phyloP scores from a whole-genome alignment of 2,329 filamentous ascomycete genomes.

The Talaromyces sp. region DNA sequence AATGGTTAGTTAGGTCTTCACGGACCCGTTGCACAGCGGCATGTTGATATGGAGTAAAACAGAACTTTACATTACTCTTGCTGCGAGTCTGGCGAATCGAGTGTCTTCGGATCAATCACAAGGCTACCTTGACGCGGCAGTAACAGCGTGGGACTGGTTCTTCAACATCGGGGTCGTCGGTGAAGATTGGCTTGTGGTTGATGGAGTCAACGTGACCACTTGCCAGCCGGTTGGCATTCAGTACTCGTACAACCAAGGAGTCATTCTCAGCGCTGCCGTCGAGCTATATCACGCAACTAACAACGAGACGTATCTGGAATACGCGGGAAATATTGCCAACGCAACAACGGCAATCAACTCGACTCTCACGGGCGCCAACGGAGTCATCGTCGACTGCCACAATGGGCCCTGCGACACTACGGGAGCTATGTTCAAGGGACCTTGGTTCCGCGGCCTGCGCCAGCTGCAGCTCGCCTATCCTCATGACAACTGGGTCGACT shows the following conservation, averaged over 20 bases:
- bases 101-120: background rate
- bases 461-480: constrained; percentile 1
- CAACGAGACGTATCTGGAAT: background rate
- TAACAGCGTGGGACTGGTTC: background rate
- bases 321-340: background rate
- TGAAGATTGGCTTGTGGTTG: background rate
- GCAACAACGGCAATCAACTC: background rate
- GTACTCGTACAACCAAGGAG: background rate
- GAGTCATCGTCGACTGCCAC: background rate
- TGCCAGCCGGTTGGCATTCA: background rate
- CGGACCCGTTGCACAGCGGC: background rate
- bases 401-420: background rate
- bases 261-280: background rate
- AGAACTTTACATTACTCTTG: constrained; percentile 1
- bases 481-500: background rate
- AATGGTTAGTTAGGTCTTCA: background rate
- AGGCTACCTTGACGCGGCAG: background rate
- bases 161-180: background rate
- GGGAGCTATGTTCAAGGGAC: background rate
- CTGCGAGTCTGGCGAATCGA: background rate
- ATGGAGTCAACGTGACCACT: background rate
- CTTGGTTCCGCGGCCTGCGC: background rate
- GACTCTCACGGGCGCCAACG: background rate
- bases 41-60: background rate
- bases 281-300: background rate